Evolutionary conservation across 2,329 filamentous ascomycete genomes (phyloP), one percentile per base, ranked within the genome.

Genomic region (Dothiorella sarmentorum): DNA sequence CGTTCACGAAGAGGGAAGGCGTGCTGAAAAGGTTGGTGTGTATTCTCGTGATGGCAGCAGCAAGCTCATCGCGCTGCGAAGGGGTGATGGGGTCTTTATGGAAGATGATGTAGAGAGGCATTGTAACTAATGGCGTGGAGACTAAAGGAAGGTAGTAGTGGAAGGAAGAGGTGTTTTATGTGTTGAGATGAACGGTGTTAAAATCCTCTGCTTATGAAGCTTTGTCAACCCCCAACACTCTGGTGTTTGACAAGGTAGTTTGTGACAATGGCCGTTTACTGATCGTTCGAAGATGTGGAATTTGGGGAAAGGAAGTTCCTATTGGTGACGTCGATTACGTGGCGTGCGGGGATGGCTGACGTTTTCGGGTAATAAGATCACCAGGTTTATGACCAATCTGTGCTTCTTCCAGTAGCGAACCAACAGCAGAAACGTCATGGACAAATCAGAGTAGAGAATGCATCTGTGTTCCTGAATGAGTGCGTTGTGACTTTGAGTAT

Each of bases 21-120:
- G 75, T 72, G 42, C 67, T 69, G 71, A 79, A 79, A 55, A 71
- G 69, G 5, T 61, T 69, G 59, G 71, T 67, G 66, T 79, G 76
- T 33, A 78, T 72, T 7, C 63, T 61, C 10, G 77, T 78, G 27
- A 79, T 73, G 9, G 67, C 67, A 13, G 62, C 59, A 7, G 77
- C 76, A 27, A 79, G 66, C 6, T 71, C 64, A 22, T 74, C 66
- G 47, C 72, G 66, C 67, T 79, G 76, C 9, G 61, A 42, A 4
- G 60, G 15, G 37, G 65, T 68, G 11, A 75, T 65, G 17, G 66
- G 61, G 56, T 61, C 66, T 40, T 66, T 66, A 67, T 78, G 75
- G 58, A 74, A 67, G 64, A 79, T 64, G 62, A 74, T 68, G 69
- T 78, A 79, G 64, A 75, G 66, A 9, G 76, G 76, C 76, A 79